phyloP scores from a whole-genome alignment of 495 filamentous ascomycete species.

The Lepidopterella palustris region DNA sequence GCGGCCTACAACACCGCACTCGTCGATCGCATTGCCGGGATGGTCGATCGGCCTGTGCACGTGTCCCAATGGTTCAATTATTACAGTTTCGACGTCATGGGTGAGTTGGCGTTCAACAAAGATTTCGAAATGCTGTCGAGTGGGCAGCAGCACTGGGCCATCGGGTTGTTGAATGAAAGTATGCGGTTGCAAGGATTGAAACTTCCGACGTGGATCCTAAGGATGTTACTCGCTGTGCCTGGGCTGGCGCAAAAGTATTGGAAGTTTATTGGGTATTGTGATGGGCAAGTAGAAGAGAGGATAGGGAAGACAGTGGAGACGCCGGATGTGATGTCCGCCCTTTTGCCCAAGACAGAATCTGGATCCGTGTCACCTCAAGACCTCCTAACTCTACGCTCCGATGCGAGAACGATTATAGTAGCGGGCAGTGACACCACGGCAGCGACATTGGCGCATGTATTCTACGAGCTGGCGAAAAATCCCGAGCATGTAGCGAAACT shows the following conservation, averaged over 20 bases:
- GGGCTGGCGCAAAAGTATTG: neutral
- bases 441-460: neutral
- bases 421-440: neutral
- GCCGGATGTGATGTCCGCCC: too few relatives aligned
- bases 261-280: neutral
- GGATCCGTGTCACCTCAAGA: neutral
- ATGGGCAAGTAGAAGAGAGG: neutral
- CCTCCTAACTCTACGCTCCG: neutral
- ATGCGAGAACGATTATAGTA: neutral
- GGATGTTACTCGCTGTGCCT: neutral
- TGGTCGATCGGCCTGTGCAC: neutral
- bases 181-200: conserved; percentile 1
- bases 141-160: neutral
- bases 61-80: conserved; percentile 6
- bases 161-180: neutral
- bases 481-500: neutral
- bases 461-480: neutral
- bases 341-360: too few relatives aligned
- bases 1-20: neutral
- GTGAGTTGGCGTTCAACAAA: conserved; percentile 10
- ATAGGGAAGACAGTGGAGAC: too few relatives aligned
- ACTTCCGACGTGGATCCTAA: neutral
- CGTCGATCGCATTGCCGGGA: neutral
- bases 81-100: conserved; percentile 9
- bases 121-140: conserved; percentile 5